These are phyloP conservation scores for Heliosperma pusillum DNA, from an alignment of 148 eudicot species.

Conservation along the genomic window DNA sequence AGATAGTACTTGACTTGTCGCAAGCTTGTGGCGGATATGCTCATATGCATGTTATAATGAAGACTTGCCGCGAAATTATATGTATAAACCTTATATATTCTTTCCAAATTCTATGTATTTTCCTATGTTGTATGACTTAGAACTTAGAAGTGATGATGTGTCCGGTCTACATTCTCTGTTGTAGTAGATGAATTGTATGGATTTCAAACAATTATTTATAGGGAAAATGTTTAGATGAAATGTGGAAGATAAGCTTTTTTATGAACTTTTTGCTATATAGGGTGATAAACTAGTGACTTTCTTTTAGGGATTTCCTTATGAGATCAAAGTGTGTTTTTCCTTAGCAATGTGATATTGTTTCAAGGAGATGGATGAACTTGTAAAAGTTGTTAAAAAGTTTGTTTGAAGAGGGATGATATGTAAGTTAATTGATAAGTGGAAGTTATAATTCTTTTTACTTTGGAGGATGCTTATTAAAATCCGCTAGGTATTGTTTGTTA, in stretches of 20 bases:
- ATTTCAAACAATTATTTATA: not conserved
- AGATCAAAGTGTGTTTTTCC: not conserved
- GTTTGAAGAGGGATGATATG: not conserved
- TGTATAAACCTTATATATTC: not conserved
- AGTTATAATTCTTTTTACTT: not conserved
- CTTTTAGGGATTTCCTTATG: not conserved
- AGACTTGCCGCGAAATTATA: no score
- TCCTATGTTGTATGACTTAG: not conserved
- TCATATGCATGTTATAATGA: no score
- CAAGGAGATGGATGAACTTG: not conserved
- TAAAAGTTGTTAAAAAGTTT: conserved; percentile 3
- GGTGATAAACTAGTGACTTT: not conserved
- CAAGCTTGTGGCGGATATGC: no score
- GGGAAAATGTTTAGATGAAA: not conserved
- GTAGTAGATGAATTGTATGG: not conserved
- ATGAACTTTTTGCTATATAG: not conserved
- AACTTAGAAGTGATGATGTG: not conserved
- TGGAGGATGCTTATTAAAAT: not conserved
- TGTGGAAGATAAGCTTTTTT: not conserved
- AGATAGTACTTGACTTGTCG: no score
- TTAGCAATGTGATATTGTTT: not conserved
- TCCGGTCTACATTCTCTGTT: not conserved
- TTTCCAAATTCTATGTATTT: not conserved
- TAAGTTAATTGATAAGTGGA: not conserved
- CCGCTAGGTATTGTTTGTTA: no score